Evolutionary conservation across 1,139 yeast genomes (phyloP).

Genomic region (Yamadazyma kanchanaburiensis): DNA sequence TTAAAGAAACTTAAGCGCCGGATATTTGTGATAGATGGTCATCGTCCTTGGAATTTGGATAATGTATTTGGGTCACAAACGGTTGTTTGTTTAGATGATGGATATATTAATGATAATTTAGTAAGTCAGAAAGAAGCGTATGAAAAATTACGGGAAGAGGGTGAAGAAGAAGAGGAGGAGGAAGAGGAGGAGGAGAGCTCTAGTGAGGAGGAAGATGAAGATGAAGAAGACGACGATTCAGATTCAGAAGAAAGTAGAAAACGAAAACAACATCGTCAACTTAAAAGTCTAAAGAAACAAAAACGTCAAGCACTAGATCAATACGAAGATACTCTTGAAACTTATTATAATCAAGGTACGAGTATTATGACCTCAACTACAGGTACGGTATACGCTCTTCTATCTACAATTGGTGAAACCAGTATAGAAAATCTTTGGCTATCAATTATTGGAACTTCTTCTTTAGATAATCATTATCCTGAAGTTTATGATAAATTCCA

Average conservation of each 20-base stretch:
- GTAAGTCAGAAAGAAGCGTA: constrained; percentile 55
- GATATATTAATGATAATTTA: constrained; percentile 59
- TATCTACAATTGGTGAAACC: constrained; percentile 67
- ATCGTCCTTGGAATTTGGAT: constrained; percentile 94
- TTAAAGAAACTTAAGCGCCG: constrained; percentile 19
- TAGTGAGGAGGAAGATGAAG: constrained; percentile 47
- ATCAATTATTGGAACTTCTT: constrained; percentile 83
- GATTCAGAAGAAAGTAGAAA: constrained; percentile 34
- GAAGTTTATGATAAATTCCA: constrained; percentile 70
- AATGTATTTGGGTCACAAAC: constrained; percentile 84
- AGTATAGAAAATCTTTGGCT: constrained; percentile 73
- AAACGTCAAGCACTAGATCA: constrained; percentile 25
- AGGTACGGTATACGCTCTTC: constrained; percentile 72
- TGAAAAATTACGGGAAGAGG: constrained; percentile 36
- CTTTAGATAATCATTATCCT: constrained; percentile 73
- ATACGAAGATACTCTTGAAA: constrained; percentile 64
- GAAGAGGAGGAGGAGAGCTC: constrained; percentile 25
- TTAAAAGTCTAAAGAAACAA: constrained; percentile 29
- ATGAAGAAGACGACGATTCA: constrained; percentile 28
- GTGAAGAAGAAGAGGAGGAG: constrained; percentile 19
- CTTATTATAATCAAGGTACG: constrained; percentile 81
- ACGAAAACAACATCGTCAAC: constrained; percentile 27
- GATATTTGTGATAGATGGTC: constrained; percentile 84
- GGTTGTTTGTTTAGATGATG: constrained; percentile 86
- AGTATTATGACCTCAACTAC: constrained; percentile 74